Percentiles rank a stretch among this genome's conserved stretches.
Evolutionary conservation across 306 rosid genomes (phyloP).

Genomic region (Oxytropis ochrocephala): DNA sequence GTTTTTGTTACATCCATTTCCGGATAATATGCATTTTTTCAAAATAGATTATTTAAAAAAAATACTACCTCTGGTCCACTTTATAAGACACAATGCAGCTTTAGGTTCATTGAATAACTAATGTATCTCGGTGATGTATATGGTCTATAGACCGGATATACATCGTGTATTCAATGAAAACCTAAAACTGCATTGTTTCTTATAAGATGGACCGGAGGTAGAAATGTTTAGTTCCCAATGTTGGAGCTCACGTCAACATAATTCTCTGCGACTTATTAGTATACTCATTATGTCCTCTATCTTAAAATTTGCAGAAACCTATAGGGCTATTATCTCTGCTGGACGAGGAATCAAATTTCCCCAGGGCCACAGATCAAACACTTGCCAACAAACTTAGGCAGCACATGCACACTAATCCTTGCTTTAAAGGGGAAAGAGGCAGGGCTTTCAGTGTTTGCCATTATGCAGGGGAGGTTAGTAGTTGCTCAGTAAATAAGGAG

Average conservation of each 20-base stretch:
- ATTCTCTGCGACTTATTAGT: conserved; percentile 10
- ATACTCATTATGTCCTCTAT: conserved; percentile 13
- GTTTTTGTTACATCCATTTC: not conserved
- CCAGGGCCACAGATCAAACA: conserved; percentile 81
- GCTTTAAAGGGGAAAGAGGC: conserved; percentile 83
- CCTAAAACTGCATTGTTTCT: too few species aligned
- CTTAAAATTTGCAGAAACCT: conserved; percentile 63
- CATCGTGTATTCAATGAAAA: too few species aligned
- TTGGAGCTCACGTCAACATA: not conserved
- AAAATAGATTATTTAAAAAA: not conserved
- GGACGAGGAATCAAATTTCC: conserved; percentile 82
- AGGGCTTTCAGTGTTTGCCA: conserved; percentile 68
- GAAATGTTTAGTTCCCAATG: not conserved
- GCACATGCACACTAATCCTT: conserved; percentile 55
- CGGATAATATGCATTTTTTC: not conserved
- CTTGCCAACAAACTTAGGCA: conserved; percentile 79
- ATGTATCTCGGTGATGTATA: too few species aligned
- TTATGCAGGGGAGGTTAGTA: conserved; percentile 94
- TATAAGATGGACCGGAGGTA: too few species aligned
- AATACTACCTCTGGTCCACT: too few species aligned
- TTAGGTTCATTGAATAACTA: too few species aligned
- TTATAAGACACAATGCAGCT: too few species aligned
- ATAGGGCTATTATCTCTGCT: conserved; percentile 70
- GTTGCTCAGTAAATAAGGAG: conserved; percentile 16
- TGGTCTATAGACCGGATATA: too few species aligned